A percentile compares a stretch with the other conserved stretches of the same genome.
These are phyloP conservation scores for Vanderwaltozyma yarrowii DNA, from an alignment of 805 yeast species.

Conservation along the genomic window DNA sequence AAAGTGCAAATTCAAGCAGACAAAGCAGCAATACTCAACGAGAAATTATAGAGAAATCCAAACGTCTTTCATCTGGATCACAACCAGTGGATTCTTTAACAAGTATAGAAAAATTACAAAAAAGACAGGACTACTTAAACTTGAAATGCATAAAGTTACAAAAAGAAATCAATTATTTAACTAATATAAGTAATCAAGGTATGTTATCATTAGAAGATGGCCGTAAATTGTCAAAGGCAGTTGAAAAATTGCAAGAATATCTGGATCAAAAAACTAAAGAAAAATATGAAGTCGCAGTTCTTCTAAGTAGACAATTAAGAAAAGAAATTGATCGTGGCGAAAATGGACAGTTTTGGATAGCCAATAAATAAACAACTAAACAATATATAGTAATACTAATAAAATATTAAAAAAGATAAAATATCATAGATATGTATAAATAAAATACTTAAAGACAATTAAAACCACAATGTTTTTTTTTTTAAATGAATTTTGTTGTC, in stretches of 20 bases:
- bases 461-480: too few relatives aligned
- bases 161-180: constrained; percentile 31
- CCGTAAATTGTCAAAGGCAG: constrained; percentile 30
- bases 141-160: constrained; percentile 30
- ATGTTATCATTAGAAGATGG: constrained; percentile 32
- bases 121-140: constrained; percentile 25
- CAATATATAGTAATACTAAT: not conserved
- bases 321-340: constrained; percentile 34
- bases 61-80: not conserved
- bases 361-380: constrained; percentile 11
- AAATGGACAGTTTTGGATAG: constrained; percentile 30
- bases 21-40: not conserved
- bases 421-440: too few relatives aligned
- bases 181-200: constrained; percentile 28
- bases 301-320: constrained; percentile 32
- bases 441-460: too few relatives aligned
- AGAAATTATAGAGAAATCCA: not conserved
- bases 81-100: not conserved
- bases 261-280: constrained; percentile 34
- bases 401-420: not conserved
- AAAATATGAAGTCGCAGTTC: constrained; percentile 34
- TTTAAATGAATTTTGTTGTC: too few relatives aligned
- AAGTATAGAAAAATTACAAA: constrained; percentile 20
- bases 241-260: constrained; percentile 30
- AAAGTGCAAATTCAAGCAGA: constrained; percentile 1